Base-by-base conservation (phyloP, 345 rosid species). In the Citrus medica region DNA sequence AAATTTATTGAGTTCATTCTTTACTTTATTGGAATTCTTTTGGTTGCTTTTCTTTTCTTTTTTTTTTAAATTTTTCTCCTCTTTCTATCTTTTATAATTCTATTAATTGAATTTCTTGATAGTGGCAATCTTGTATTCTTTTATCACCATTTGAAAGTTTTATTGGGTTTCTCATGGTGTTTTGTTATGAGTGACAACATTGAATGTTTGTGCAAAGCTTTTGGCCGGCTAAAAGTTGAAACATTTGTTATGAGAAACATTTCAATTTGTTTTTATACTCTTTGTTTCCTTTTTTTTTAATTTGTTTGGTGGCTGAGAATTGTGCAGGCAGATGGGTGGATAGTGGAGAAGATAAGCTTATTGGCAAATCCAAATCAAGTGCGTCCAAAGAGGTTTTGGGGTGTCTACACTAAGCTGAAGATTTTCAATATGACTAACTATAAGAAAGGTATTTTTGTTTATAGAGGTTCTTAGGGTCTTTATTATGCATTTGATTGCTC, bases 301-400 rank as follows among this genome's bases (percentile, higher is more conserved):
- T 46, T 28, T 4, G 3, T 67, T 35, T 59, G 42, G 7, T 64
- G 27, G 5, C 56, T 73, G 35, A 35, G 76, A 55, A 42, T 73
- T 79, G 59, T 80, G 82, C 82, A 95, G 99, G 98, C 97, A 67
- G 98, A 95, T 84, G 98, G 98, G 67, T 95, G 97, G 98, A 92
- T 86, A 77, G 91, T 95, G 82, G 97, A 92, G 86, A 89, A 84
- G 89, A 95, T 95, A 81, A 92, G 91, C 81, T 87, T 95, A 78
- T 79, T 95, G 73, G 93, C 88, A 5, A 95, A 94, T 82, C 98
- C 98, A 10, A 95, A 95, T 77, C 99, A 91, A 84, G 89, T 87
- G 66, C 95, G 97, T 60, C 97, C 98, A 0, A 89, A 77, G 76
- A 91, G 98, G 78, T 94, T 93, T 79, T 95, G 99, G 99, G 98